A percentile compares a stretch with the other conserved stretches of the same genome.
Evolutionary conservation across 805 yeast genomes (phyloP).

Genomic region (Yarrowia osloensis): DNA sequence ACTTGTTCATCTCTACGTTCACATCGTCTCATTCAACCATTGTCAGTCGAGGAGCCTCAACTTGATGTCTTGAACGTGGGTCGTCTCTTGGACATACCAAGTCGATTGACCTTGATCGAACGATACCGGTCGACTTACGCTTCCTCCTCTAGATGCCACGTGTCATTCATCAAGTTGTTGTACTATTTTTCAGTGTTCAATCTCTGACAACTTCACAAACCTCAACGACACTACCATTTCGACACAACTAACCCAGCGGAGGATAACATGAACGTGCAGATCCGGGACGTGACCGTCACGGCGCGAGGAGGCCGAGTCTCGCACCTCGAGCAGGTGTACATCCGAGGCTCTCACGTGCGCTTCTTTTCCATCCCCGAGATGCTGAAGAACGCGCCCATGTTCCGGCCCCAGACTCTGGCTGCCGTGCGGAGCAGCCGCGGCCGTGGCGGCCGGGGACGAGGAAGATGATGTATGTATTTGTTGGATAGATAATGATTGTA

Average conservation of each 20-base stretch:
- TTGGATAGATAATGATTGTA: neutral
- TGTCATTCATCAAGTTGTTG: too few relatives aligned
- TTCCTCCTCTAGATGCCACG: too few relatives aligned
- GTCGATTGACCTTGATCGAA: too few relatives aligned
- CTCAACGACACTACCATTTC: too few relatives aligned
- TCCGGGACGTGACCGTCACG: slow-evolving; percentile 79
- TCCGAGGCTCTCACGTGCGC: slow-evolving; percentile 87
- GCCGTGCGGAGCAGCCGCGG: slow-evolving; percentile 36
- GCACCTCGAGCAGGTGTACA: slow-evolving; percentile 79
- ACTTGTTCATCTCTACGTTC: too few relatives aligned
- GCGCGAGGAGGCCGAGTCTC: slow-evolving; percentile 72
- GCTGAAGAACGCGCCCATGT: slow-evolving; percentile 85
- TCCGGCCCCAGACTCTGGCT: slow-evolving; percentile 49
- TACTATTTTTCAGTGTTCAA: too few relatives aligned
- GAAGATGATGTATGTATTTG: slow-evolving; percentile 28
- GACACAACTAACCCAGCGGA: slow-evolving; percentile 47
- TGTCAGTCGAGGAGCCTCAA: too few relatives aligned
- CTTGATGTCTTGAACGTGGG: too few relatives aligned
- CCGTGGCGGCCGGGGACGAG: slow-evolving; percentile 37
- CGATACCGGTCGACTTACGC: too few relatives aligned
- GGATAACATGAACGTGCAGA: slow-evolving; percentile 91
- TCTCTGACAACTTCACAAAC: too few relatives aligned
- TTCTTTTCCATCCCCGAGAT: slow-evolving; percentile 87
- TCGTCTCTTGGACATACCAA: too few relatives aligned
- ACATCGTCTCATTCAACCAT: too few relatives aligned